Evolutionary conservation across 345 rosid genomes (phyloP).

Genomic region (Eutrema yunnanense): DNA sequence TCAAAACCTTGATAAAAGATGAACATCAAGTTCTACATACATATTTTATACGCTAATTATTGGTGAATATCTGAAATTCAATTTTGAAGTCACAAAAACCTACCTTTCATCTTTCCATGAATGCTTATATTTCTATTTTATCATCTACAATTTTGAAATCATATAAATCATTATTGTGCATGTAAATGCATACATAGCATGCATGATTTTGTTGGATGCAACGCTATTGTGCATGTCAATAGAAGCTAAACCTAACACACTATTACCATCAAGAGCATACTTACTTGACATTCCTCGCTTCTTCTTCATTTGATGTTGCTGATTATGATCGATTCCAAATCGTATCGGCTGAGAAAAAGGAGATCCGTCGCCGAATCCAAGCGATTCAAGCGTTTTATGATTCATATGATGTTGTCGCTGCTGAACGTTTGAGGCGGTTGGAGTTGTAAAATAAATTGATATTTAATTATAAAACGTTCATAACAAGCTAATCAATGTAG

Average conservation of each 20-base stretch:
- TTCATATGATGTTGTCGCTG: constrained; percentile 25
- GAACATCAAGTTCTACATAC: not conserved
- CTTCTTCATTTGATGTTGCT: constrained; percentile 44
- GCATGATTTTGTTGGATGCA: too few species aligned
- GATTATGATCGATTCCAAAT: constrained; percentile 40
- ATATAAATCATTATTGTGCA: constrained; percentile 2
- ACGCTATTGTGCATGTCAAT: too few species aligned
- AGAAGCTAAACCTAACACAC: constrained; percentile 61
- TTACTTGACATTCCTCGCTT: constrained; percentile 84
- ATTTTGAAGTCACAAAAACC: constrained; percentile 15
- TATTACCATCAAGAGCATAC: constrained; percentile 77
- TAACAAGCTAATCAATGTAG: too few species aligned
- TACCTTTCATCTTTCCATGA: constrained; percentile 65
- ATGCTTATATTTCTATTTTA: constrained; percentile 52
- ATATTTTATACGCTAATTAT: not conserved
- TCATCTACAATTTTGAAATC: not conserved
- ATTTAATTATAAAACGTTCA: too few species aligned
- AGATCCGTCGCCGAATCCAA: constrained; percentile 51
- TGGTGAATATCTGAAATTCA: not conserved
- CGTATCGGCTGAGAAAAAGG: constrained; percentile 43
- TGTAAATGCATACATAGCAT: too few species aligned
- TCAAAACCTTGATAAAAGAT: too few species aligned
- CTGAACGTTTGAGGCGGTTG: too few species aligned
- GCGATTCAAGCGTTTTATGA: constrained; percentile 33
- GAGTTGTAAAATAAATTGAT: too few species aligned